Base-by-base conservation (phyloP, 2,329 filamentous ascomycete genomes). In the Fusarium marasasianum region DNA sequence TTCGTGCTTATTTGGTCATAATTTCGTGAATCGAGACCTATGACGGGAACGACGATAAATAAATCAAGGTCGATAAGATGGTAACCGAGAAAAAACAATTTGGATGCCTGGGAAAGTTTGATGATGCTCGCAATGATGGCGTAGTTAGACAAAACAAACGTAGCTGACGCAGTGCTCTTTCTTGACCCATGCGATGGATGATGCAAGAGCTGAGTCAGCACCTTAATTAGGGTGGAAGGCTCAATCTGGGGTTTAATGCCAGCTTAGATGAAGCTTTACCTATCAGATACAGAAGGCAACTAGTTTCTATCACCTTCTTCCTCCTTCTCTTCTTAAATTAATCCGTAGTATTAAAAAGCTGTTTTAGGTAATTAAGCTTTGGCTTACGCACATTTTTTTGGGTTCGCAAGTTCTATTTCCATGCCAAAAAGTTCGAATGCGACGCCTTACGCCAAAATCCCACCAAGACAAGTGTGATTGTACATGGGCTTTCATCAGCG, bases 161-260 rank as follows among this genome's bases (percentile, higher is more conserved):
- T 66, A 64, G 74, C 71, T 78, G 75, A 79, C 77, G 75, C 65
- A 79, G 73, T 63, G 31, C n/a, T 51, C 44, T 45, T 50, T 29
- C 33, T 69, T 50, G 26, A 43, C 33, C 24, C 29, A 12, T 24
- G 26, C 18, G n/a, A 37, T 51, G 13, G 29, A 40, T 41, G 51
- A 44, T 48, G 26, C 38, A 31, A 37, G 22, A 40, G 67, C 45
- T 70, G 66, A 70, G 58, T 70, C 51, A 70, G 59, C 66, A 29
- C n/a, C 41, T 43, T 35, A 40, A 38, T n/a, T 38, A 4, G 24
- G 31, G 8, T n/a, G 24, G 41, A 58, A 37, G 20, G 18, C n/a
- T 29, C 26, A 29, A 31, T 31, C 20, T 22, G 29, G 55, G 17
- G n/a, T 22, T 17, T 35, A 14, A 57, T 15, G 13, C 18, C 29